Base-by-base conservation (phyloP, 768 basidiomycete genomes). In the Serendipita sp. region DNA sequence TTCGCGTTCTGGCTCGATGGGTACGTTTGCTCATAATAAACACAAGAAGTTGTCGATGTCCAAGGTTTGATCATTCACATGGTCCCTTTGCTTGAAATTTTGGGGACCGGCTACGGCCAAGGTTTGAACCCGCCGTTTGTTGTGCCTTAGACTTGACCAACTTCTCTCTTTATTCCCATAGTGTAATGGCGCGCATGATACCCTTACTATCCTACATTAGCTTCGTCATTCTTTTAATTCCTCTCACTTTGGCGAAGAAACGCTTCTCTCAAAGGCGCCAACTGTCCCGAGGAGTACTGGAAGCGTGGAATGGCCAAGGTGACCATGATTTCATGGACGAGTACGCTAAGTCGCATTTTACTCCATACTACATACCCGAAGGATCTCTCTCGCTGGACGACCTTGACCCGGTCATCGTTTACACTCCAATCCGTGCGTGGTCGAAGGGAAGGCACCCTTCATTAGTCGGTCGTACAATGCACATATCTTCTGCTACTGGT, bases 371-470 rank as follows among this genome's bases (percentile, higher is more conserved):
- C 48, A 63, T 66, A 11, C 66, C 66, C 4, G 24, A 18, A 37
- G 66, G 66, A 51, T 66, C 66, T 2, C 18, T 56, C 28, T 44
- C 66, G 38, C 28, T 66, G 32, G 66, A 66, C 63, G 66, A 66
- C 44, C 35, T 35, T 18, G 63, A 30, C 5, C 34, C 62, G 3
- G 48, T 51, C 15, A 24, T 66, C 34, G 37, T 30, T 30, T 66
- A 60, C 54, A 58, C 54, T 37, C 38, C 65, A 8, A 41, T 45
- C 37, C 24, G 35, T 37, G 56, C 37, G 35, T 65, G 65, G 65
- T 35, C 37, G 11, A 65, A 37, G 28, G 18, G 34, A 13, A 58
- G 54, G 13, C 54, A 62, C 56, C 65, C 53, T 7, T 44, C 38
- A 24, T 45, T 58, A n/a, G 65, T 62, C 56, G 56, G 47, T 30